Evolutionary conservation across 2,329 filamentous ascomycete species (phyloP).

Genomic region (Sordariomycetes sp.): DNA sequence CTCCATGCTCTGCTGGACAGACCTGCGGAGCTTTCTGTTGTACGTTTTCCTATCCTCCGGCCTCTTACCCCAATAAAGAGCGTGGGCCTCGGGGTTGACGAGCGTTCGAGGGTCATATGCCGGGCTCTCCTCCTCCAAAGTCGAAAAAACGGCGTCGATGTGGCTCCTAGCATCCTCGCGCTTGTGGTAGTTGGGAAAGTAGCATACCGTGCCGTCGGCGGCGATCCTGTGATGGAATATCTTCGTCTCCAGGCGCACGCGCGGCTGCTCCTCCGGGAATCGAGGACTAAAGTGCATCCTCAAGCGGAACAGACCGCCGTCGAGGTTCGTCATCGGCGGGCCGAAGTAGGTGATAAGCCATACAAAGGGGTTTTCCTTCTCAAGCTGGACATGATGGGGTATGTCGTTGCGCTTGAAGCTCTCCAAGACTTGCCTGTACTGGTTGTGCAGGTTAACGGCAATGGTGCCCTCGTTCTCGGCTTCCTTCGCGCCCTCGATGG

Average conservation of each 20-base stretch:
- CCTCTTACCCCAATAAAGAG: constrained; percentile 71
- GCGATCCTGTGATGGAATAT: constrained; percentile 87
- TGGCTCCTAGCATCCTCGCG: constrained; percentile 72
- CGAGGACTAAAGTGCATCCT: constrained; percentile 68
- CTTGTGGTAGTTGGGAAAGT: constrained; percentile 50
- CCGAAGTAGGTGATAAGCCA: constrained; percentile 89
- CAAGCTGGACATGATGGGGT: constrained; percentile 66
- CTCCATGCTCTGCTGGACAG: constrained; percentile 61
- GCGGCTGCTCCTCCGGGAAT: constrained; percentile 82
- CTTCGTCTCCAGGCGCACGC: constrained; percentile 67
- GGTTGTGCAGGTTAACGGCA: constrained; percentile 70
- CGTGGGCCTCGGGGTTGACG: constrained; percentile 77
- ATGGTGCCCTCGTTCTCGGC: constrained; percentile 61
- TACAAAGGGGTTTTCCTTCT: constrained; percentile 76
- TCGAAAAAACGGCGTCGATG: constrained; percentile 69
- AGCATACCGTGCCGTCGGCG: constrained; percentile 71
- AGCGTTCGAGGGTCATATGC: constrained; percentile 84
- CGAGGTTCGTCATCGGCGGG: constrained; percentile 82
- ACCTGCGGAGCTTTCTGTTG: constrained; percentile 67
- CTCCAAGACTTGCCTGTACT: constrained; percentile 73
- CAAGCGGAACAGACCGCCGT: constrained; percentile 81
- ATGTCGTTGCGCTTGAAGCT: constrained; percentile 61
- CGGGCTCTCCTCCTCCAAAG: constrained; percentile 79
- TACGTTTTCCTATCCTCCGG: constrained; percentile 72
- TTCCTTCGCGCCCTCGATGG: constrained; percentile 51